Percentiles rank a stretch among this genome's conserved stretches.
These are phyloP conservation scores for Aspergillus persii DNA, from an alignment of 2,329 filamentous ascomycete genomes.

Conservation along the genomic window DNA sequence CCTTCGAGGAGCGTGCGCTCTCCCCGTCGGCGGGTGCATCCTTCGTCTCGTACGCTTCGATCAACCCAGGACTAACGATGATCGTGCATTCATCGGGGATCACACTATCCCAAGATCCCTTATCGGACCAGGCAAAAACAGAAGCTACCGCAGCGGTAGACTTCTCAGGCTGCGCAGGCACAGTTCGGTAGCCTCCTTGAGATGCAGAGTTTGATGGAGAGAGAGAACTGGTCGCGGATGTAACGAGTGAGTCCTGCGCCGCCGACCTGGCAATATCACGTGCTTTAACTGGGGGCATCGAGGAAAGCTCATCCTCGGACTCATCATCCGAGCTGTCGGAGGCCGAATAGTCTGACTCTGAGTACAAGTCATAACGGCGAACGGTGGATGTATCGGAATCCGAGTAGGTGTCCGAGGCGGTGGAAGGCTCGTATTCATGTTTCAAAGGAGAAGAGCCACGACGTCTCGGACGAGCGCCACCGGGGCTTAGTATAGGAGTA, in stretches of 20 bases:
- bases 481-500: conserved; percentile 50
- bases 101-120: conserved; percentile 60
- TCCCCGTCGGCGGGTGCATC: conserved; percentile 33
- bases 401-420: conserved; percentile 60
- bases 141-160: conserved; percentile 58
- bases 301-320: conserved; percentile 45
- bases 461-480: conserved; percentile 53
- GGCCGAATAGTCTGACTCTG: conserved; percentile 48
- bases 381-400: conserved; percentile 57
- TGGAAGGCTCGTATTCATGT: conserved; percentile 92
- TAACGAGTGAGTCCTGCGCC: conserved; percentile 30
- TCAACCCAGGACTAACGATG: conserved; percentile 61
- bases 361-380: conserved; percentile 48
- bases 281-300: conserved; percentile 28
- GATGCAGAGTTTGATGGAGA: conserved; percentile 80
- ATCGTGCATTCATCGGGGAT: conserved; percentile 63
- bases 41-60: conserved; percentile 61
- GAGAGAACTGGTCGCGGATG: conserved; percentile 58
- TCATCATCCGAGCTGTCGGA: conserved; percentile 58
- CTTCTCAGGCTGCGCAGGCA: conserved; percentile 47
- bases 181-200: conserved; percentile 64
- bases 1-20: conserved; percentile 20
- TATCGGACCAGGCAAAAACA: conserved; percentile 64
- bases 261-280: conserved; percentile 43
- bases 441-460: conserved; percentile 90